Conservation (phyloP, 2,329 filamentous ascomycete genomes). For the Sporothrix sp. region DNA sequence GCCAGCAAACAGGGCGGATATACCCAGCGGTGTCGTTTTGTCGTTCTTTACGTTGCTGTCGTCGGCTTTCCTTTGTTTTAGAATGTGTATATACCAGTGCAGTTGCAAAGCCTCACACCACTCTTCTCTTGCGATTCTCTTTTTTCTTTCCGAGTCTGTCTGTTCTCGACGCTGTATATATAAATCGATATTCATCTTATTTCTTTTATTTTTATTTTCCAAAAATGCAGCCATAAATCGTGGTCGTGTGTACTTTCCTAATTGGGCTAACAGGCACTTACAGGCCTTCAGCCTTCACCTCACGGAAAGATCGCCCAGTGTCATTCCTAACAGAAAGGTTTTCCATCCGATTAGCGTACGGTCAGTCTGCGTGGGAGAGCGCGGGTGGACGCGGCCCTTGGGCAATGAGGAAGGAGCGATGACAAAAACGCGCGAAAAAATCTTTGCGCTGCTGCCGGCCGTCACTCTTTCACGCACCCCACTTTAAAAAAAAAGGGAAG, state of each 20-base stretch:
- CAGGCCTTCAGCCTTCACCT: too few relatives aligned
- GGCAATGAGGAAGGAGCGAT: neutral
- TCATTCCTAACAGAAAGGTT: too few relatives aligned
- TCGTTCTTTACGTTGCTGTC: neutral
- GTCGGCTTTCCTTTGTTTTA: neutral
- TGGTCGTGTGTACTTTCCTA: conserved; percentile 10
- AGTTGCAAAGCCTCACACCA: too few relatives aligned
- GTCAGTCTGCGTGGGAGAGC: neutral
- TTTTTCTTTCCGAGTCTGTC: neutral
- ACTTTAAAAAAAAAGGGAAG: neutral
- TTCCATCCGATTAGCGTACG: too few relatives aligned
- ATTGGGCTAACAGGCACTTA: neutral
- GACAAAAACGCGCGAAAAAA: conserved; percentile 2
- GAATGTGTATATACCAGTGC: neutral
- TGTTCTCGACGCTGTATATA: too few relatives aligned
- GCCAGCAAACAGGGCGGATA: conserved; percentile 1
- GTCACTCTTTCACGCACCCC: conserved; percentile 1
- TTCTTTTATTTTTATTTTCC: neutral
- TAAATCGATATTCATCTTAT: too few relatives aligned
- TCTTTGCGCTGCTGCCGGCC: neutral
- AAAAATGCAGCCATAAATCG: neutral
- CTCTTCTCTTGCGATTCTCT: neutral
- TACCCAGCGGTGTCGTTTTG: neutral
- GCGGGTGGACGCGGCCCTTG: neutral
- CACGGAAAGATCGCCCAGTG: too few relatives aligned